These are phyloP conservation scores for Arachis monticola DNA, from an alignment of 331 rosid genomes.

Conservation along the genomic window DNA sequence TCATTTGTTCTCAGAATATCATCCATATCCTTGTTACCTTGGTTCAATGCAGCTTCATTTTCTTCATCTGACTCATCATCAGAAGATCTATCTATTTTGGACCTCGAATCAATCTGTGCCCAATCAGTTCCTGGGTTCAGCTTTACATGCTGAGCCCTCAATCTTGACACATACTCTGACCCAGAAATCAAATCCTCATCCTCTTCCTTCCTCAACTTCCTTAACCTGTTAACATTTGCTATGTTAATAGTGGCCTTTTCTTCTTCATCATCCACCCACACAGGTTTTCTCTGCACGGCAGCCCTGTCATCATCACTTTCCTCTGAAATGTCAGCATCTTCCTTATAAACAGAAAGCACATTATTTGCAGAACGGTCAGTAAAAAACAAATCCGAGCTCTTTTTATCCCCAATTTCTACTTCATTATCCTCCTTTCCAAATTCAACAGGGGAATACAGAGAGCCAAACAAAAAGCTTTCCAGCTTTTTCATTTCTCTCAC, in stretches of 20 bases:
- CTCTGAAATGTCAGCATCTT: slow-evolving; percentile 41
- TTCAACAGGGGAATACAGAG: slow-evolving; percentile 67
- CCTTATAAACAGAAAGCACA: slow-evolving; percentile 44
- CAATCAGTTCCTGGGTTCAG: slow-evolving; percentile 79
- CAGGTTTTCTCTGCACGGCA: slow-evolving; percentile 60
- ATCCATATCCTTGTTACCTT: slow-evolving; percentile 55
- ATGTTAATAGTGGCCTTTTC: slow-evolving; percentile 59
- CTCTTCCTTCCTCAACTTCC: slow-evolving; percentile 81
- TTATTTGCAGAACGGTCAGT: slow-evolving; percentile 66
- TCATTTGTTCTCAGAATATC: slow-evolving; percentile 76
- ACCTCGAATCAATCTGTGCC: slow-evolving; percentile 60
- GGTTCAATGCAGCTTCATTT: slow-evolving; percentile 48
- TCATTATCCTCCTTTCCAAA: slow-evolving; percentile 65
- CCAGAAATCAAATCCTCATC: slow-evolving; percentile 70
- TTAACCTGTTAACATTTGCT: slow-evolving; percentile 65
- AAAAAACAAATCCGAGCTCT: slow-evolving; percentile 54
- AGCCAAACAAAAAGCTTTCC: slow-evolving; percentile 73
- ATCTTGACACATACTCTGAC: slow-evolving; percentile 73
- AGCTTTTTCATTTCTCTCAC: slow-evolving; percentile 76
- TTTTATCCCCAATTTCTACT: slow-evolving; percentile 30
- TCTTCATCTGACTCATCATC: slow-evolving; percentile 69
- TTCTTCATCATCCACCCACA: slow-evolving; percentile 91
- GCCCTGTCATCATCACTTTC: slow-evolving; percentile 41
- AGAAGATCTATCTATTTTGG: slow-evolving; percentile 39
- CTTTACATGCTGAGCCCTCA: slow-evolving; percentile 87